These are phyloP conservation scores for Kwoniella europaea DNA, from an alignment of 768 basidiomycete species.

Conservation along the genomic window DNA sequence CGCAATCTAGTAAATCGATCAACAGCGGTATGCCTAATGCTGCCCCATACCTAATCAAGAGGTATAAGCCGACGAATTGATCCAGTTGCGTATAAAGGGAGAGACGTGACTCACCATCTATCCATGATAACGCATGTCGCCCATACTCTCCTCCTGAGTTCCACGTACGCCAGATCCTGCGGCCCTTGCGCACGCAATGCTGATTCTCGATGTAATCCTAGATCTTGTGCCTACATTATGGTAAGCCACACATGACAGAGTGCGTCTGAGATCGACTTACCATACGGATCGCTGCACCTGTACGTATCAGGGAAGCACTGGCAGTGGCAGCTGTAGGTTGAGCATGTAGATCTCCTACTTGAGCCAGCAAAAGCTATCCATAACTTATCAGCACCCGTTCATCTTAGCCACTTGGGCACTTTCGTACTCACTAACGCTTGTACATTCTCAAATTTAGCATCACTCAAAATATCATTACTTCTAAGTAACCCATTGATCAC, in stretches of 20 bases:
- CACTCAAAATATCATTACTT: conserved; percentile 86
- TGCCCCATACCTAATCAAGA: conserved; percentile 83
- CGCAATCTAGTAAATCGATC: conserved; percentile 97
- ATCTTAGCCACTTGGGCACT: background rate
- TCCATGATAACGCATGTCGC: conserved; percentile 92
- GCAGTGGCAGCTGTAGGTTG: conserved; percentile 83
- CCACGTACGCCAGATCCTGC: conserved; percentile 63
- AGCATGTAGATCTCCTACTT: conserved; percentile 84
- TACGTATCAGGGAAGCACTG: conserved; percentile 81
- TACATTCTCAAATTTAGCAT: conserved; percentile 80
- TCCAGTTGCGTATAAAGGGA: no score
- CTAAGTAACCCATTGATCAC: conserved; percentile 86
- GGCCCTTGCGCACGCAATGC: conserved; percentile 59
- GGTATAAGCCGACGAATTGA: no score
- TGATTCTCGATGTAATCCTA: conserved; percentile 92
- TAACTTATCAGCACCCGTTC: no score
- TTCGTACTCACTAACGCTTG: conserved; percentile 67
- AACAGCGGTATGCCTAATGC: conserved; percentile 92
- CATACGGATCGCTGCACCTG: conserved; percentile 89
- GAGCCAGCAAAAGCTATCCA: conserved; percentile 36
- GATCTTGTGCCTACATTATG: conserved; percentile 79
- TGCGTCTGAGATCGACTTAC: conserved; percentile 59
- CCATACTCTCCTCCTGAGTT: conserved; percentile 88
- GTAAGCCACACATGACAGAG: conserved; percentile 13
- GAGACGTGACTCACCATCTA: conserved; percentile 80